Base-by-base conservation (phyloP, 116 monocot genomes). In the Zostera marina region DNA sequence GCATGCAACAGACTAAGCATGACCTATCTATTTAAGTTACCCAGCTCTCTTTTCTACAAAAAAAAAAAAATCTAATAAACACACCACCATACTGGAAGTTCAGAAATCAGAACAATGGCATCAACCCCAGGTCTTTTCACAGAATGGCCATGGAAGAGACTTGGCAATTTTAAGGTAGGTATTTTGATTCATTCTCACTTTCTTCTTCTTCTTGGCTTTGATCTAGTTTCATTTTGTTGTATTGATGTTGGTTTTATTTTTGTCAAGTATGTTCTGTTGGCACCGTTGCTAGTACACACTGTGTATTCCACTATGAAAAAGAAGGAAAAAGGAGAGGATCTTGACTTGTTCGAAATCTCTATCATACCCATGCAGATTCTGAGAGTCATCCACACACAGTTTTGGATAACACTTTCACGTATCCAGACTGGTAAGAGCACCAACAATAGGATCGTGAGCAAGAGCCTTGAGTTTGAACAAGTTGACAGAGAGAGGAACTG, bases 91-190 rank as follows among this genome's bases (percentile, higher is more conserved):
- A 32, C 32, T 32, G 32, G 32, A 32, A 5, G 5, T n/a, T n/a
- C 32, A 32, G 32, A 32, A 5, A 32, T 32, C 32, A 22, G 47
- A 44, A 41, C 5, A 5, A 63, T 86, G 81, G 81, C 86, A 5
- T 64, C 73, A 32, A 62, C 74, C 55, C 91, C 91, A 43, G 91
- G 91, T 12, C 77, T 74, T 42, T 52, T 86, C 44, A 92, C 86
- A 22, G 64, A 79, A 4, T 92, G 91, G 91, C 91, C 91, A 69
- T 92, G 91, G 91, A 77, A 86, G 32, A 92, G 61, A 66, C 82
- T 92, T 9, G 91, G 86, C 7, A 82, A 79, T 74, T 74, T 79
- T 66, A 87, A 87, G 81, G 87, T 87, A 57, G n/a, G 32, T 5
- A 11, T 53, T 24, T 12, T 6, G 10, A 22, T 22, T 1, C 19